A percentile compares a stretch with the other conserved stretches of the same genome.
These are phyloP conservation scores for Canavalia gladiata DNA, from an alignment of 306 rosid genomes.

Conservation along the genomic window DNA sequence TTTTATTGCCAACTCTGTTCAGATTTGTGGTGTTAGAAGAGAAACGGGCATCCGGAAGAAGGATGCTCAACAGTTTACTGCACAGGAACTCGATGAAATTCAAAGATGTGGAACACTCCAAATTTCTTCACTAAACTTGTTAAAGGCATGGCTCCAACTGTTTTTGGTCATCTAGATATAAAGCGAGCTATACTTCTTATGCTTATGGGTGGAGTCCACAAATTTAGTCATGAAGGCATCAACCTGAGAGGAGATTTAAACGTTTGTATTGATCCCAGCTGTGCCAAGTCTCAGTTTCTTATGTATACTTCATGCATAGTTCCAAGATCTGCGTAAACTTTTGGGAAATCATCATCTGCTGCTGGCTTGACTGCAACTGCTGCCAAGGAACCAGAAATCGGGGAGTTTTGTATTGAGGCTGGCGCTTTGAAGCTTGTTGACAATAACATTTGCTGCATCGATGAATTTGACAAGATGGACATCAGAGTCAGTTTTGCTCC, in stretches of 20 bases:
- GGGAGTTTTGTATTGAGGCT: conserved; percentile 99
- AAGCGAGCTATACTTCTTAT: conserved; percentile 97
- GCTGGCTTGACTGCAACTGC: conserved; percentile 99
- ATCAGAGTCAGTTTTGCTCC: conserved; percentile 70
- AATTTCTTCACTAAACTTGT: conserved; percentile 94
- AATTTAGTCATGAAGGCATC: conserved; percentile 95
- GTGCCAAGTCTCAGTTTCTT: conserved; percentile 97
- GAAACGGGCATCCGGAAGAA: conserved; percentile 81
- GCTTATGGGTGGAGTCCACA: conserved; percentile 97
- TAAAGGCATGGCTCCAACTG: conserved; percentile 85
- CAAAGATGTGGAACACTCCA: conserved; percentile 89
- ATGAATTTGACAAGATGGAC: conserved; percentile 99
- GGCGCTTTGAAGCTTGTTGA: conserved; percentile 99
- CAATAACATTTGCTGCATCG: conserved; percentile 96
- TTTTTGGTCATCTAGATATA: conserved; percentile 96
- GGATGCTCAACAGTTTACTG: conserved; percentile 78
- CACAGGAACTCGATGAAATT: conserved; percentile 78
- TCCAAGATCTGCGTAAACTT: conserved; percentile 97
- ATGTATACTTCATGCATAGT: conserved; percentile 91
- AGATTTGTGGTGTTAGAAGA: conserved; percentile 93
- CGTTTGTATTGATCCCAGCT: conserved; percentile 95
- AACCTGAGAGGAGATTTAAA: conserved; percentile 95
- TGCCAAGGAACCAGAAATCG: conserved; percentile 98
- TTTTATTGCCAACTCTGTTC: conserved; percentile 92
- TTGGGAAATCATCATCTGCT: conserved; percentile 99